Percentiles rank a stretch among this genome's conserved stretches.
Evolutionary conservation across 768 basidiomycete genomes (phyloP).

Genomic region (Pisolithus sp.): DNA sequence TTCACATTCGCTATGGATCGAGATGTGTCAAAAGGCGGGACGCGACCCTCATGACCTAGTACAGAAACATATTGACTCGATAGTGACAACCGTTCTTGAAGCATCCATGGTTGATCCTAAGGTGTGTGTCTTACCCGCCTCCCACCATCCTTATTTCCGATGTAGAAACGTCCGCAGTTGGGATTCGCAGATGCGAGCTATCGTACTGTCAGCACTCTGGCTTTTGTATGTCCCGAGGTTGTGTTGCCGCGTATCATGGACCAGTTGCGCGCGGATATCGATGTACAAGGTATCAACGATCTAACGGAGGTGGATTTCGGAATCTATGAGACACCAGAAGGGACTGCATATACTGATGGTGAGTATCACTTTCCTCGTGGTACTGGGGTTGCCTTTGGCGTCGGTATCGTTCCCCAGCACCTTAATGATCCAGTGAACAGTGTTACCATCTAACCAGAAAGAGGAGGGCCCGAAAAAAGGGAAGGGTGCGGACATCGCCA

Average conservation of each 20-base stretch:
- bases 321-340: conserved; percentile 83
- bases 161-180: conserved; percentile 22
- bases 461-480: conserved; percentile 57
- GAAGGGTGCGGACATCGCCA: conserved; percentile 82
- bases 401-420: background rate
- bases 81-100: conserved; percentile 45
- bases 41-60: conserved; percentile 64
- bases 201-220: conserved; percentile 65
- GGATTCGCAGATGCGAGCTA: conserved; percentile 66
- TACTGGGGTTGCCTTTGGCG: background rate
- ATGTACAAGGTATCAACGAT: conserved; percentile 47
- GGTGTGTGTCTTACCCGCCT: conserved; percentile 28
- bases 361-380: background rate
- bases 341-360: conserved; percentile 80
- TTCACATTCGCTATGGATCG: conserved; percentile 55
- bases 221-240: conserved; percentile 68
- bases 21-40: conserved; percentile 63
- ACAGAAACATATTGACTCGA: conserved; percentile 39
- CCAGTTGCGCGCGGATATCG: conserved; percentile 62
- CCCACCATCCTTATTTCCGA: background rate
- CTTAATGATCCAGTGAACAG: conserved; percentile 29
- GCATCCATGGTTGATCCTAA: conserved; percentile 41
- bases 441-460: conserved; percentile 54
- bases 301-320: conserved; percentile 71
- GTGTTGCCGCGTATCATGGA: conserved; percentile 67